Evolutionary conservation across 192 early-diverging fungal species (phyloP), one percentile per base, ranked within the genome.

Genomic region (Dimargaris xerosporica): DNA sequence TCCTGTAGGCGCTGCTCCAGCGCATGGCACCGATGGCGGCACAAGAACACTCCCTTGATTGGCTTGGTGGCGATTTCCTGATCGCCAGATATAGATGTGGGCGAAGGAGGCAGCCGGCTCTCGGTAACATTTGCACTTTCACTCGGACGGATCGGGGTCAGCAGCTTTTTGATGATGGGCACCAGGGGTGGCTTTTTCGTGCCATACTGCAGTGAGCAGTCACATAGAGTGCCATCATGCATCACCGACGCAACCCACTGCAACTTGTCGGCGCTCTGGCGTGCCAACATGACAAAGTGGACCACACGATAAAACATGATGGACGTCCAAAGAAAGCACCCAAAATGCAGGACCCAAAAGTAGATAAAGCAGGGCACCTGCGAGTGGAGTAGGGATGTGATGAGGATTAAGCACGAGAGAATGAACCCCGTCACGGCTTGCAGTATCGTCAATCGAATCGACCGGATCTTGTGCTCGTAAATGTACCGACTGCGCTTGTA

Each of bases 281-380:
- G 56, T 19, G 31, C 56, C 30, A 7, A n/a, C 23, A 59, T 17
- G 29, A 59, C 13, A 59, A 59, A 59, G 31, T 23, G 56, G 16
- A 42, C 15, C 31, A 23, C 29, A 41, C 56, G 56, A 34, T 41
- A 59, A 29, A 59, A 1, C 39, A 59, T 30, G 2, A 59, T 29
- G 31, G 5, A 13, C 31, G 2, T 6, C 56, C 56, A 59, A 13
- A 59, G 41, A 23, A 10, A 59, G 2, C 29, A 31, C 2, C 56
- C 56, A 39, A 59, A 39, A 23, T 59, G 31, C 23, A 59, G 30
- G 41, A 28, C 26, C 56, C 56, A 59, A 41, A 59, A 41, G 31
- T n/a, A 31, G 31, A 59, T 2, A 41, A 9, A 59, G 17, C 12
- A 2, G 0, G 56, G 56, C 13, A 59, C 16, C 10, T 13, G 41